A percentile compares a stretch with the other conserved stretches of the same genome.
phyloP scores from a whole-genome alignment of 768 basidiomycete species.

The Chalciporus piperatus region DNA sequence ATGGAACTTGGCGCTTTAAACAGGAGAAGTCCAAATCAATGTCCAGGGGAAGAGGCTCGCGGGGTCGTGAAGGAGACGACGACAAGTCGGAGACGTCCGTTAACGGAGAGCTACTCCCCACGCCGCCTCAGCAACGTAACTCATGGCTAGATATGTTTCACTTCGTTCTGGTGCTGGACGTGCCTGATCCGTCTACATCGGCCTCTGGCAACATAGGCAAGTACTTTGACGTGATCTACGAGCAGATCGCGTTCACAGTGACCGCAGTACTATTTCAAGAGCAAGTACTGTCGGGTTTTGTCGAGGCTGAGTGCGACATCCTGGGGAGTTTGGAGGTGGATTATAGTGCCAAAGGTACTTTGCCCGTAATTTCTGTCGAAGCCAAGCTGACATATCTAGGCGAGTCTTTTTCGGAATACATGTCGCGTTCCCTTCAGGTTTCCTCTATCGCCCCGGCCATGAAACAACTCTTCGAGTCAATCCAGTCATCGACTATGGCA shows the following conservation, averaged over 20 bases:
- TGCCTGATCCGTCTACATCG: slow-evolving; percentile 86
- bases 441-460: slow-evolving; percentile 80
- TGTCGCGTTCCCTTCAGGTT: slow-evolving; percentile 52
- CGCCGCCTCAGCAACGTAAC: slow-evolving; percentile 25
- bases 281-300: slow-evolving; percentile 83
- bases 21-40: slow-evolving; percentile 52
- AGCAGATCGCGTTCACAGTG: slow-evolving; percentile 84
- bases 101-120: slow-evolving; percentile 33
- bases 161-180: slow-evolving; percentile 81
- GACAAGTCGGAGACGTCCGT: slow-evolving; percentile 30
- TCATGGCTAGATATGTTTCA: slow-evolving; percentile 78
- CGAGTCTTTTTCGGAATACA: slow-evolving; percentile 55
- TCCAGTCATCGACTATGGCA: slow-evolving; percentile 74
- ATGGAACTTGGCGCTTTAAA: slow-evolving; percentile 74
- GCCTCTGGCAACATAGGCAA: slow-evolving; percentile 72
- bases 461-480: slow-evolving; percentile 73
- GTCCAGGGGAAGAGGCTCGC: slow-evolving; percentile 56
- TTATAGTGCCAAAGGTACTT: slow-evolving; percentile 65
- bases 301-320: slow-evolving; percentile 75
- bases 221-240: slow-evolving; percentile 85
- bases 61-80: slow-evolving; percentile 40
- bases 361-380: slow-evolving; percentile 16
- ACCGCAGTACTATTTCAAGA: slow-evolving; percentile 92
- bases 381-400: slow-evolving; percentile 38
- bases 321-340: slow-evolving; percentile 71